These are phyloP conservation scores for Trypanosoma melophagium DNA, from an alignment of 208 protist genomes.

Conservation along the genomic window DNA sequence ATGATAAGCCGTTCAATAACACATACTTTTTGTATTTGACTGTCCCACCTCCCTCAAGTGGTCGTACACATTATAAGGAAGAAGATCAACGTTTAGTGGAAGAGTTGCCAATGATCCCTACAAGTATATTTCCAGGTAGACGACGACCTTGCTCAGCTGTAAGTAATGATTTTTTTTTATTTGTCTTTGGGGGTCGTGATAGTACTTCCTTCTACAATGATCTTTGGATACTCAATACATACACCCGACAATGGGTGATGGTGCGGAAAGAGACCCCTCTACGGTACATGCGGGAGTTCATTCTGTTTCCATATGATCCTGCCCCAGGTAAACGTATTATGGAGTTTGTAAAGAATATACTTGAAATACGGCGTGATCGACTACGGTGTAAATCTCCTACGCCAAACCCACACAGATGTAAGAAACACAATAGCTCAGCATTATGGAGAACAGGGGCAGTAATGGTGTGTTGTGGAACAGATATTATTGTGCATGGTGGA, in stretches of 20 bases:
- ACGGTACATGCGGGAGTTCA: conserved; percentile 39
- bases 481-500: conserved; percentile 65
- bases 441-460: conserved; percentile 49
- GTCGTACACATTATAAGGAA: conserved; percentile 3
- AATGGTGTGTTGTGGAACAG: conserved; percentile 41
- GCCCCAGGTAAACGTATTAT: conserved; percentile 26
- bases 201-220: conserved; percentile 65
- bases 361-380: conserved; percentile 12
- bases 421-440: conserved; percentile 43
- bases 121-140: conserved; percentile 36
- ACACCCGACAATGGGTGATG: conserved; percentile 59
- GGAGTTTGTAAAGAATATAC: conserved; percentile 27
- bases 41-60: conserved; percentile 16
- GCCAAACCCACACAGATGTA: conserved; percentile 23
- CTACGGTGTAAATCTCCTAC: conserved; percentile 1
- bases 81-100: conserved; percentile 14
- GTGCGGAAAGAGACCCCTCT: conserved; percentile 47
- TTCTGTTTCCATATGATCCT: conserved; percentile 34
- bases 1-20: conserved; percentile 24
- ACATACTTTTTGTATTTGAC: conserved; percentile 52
- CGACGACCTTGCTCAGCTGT: conserved; percentile 49
- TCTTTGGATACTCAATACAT: conserved; percentile 62
- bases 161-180: conserved; percentile 51
- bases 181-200: conserved; percentile 71
- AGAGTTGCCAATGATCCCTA: conserved; percentile 4